Evolutionary conservation across 2,329 filamentous ascomycete species (phyloP), one percentile per base, ranked within the genome.

Genomic region (Colletotrichum trifolii): DNA sequence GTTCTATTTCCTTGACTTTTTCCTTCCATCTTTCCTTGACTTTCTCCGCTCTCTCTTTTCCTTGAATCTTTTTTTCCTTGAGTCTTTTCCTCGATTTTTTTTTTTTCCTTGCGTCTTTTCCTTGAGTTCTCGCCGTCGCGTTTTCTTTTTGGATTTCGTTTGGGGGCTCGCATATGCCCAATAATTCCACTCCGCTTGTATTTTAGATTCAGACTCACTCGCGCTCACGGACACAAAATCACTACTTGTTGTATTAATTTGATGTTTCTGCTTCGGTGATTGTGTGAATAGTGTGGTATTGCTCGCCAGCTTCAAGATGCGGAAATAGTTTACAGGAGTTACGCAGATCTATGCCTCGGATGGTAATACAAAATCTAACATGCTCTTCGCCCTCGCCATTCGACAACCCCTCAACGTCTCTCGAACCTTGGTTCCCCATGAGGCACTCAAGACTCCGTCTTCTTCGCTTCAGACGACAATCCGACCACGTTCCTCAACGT

Each of bases 401-500:
- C 25, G 25, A 25, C 25, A 25, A 4, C 39, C 43, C 15, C 38
- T 7, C 17, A 17, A 25, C 17, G 35, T 56, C 6, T 15, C 13
- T 12, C 25, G 25, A 25, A 25, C 25, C 25, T 25, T 25, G 25
- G 25, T 25, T 25, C 25, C 25, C 25, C 25, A 25, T 25, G 4
- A 25, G 25, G 25, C 25, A 25, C 25, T 25, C 25, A 59, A 11
- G 60, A 53, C 6, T 39, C 58, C 8, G 50, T 35, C 8, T 45
- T 46, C 46, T 55, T 56, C 12, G n/a, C 75, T 9, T 73, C 62
- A 9, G 77, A 74, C n/a, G 82, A 81, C 55, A 87, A 70, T 3
- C 82, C 83, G 11, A 89, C 83, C 5, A 91, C 86, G 68, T 90
- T 88, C 74, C 89, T 88, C 80, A 99, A 76, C 60, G 87, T 97